phyloP scores from a whole-genome alignment of 2,329 filamentous ascomycete genomes.

The Fusarium tupiense region DNA sequence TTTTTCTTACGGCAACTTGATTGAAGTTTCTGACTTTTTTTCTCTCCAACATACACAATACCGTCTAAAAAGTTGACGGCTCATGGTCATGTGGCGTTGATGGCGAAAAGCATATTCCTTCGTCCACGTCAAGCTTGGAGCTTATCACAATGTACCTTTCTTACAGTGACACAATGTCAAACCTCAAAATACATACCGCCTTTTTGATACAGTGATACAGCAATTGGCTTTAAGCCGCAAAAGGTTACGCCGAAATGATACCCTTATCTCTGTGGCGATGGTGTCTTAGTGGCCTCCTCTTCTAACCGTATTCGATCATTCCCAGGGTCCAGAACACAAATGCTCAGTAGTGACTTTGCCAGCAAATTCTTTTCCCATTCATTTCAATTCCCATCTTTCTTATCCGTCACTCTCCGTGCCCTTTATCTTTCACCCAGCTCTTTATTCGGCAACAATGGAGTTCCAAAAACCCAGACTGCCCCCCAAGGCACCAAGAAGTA shows the following conservation, averaged over 20 bases:
- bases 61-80: neutral
- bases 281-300: slow-evolving; percentile 30
- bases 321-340: slow-evolving; percentile 27
- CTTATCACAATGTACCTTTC: neutral
- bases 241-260: slow-evolving; percentile 31
- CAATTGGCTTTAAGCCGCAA: slow-evolving; percentile 30
- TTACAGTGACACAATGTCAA: neutral
- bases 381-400: neutral
- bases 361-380: slow-evolving; percentile 15
- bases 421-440: neutral
- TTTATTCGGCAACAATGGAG: slow-evolving; percentile 20
- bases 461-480: slow-evolving; percentile 24
- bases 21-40: no score
- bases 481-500: slow-evolving; percentile 16
- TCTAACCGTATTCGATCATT: slow-evolving; percentile 32
- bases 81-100: no score
- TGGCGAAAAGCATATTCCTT: neutral
- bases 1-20: neutral
- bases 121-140: neutral
- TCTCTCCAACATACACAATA: no score
- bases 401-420: neutral
- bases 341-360: slow-evolving; percentile 3
- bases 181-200: neutral
- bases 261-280: slow-evolving; percentile 25
- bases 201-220: slow-evolving; percentile 12